Evolutionary conservation across 495 filamentous ascomycete species (phyloP).

Genomic region (Pseudevernia furfuracea): DNA sequence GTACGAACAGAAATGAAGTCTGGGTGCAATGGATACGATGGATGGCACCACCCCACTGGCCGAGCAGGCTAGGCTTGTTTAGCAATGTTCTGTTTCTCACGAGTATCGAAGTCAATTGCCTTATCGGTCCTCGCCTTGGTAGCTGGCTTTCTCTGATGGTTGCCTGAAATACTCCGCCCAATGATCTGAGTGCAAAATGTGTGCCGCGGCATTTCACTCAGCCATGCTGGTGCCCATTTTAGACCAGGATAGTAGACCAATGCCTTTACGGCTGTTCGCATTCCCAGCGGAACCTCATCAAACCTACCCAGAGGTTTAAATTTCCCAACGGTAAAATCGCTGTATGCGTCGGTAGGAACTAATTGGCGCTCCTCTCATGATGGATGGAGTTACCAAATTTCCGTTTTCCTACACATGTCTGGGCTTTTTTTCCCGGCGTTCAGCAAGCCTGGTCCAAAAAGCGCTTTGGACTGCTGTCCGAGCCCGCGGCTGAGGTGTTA

Average conservation of each 20-base stretch:
- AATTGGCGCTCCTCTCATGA: neutral
- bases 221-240: neutral
- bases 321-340: neutral
- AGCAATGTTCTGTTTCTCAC: neutral
- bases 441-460: neutral
- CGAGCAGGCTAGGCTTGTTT: neutral
- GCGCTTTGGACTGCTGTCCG: neutral
- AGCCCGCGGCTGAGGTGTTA: neutral
- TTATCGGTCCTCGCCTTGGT: neutral
- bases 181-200: neutral
- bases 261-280: neutral
- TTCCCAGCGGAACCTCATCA: constrained; percentile 2
- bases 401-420: neutral
- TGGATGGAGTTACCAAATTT: neutral
- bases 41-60: neutral
- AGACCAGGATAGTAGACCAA: neutral
- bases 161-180: neutral
- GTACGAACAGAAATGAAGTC: neutral
- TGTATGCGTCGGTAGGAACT: neutral
- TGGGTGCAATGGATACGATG: neutral
- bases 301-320: neutral
- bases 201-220: neutral
- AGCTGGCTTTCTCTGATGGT: neutral
- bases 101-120: neutral
- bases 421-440: neutral